phyloP scores from a whole-genome alignment of 129 eudicot species.

The Lactuca saligna region DNA sequence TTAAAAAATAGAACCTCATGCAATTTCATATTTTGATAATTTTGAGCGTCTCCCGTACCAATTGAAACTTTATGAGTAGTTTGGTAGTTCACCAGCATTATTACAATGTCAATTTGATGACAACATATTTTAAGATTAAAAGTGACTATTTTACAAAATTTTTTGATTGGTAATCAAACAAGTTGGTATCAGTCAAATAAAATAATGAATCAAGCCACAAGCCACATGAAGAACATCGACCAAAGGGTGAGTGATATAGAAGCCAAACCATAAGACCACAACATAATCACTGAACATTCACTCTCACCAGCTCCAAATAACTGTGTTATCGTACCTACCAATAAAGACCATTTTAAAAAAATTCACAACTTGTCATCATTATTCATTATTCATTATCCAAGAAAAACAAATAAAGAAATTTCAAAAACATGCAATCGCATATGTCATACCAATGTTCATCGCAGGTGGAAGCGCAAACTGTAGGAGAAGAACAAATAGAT shows the following conservation, averaged over 20 bases:
- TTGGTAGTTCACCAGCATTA: no score
- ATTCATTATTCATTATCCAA: no score
- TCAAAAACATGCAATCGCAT: neutral
- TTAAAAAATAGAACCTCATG: no score
- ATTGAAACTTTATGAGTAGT: no score
- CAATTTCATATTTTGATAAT: no score
- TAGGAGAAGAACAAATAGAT: conserved; percentile 66
- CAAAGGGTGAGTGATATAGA: conserved; percentile 53
- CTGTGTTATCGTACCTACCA: conserved; percentile 45
- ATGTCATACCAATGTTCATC: conserved; percentile 64
- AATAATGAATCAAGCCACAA: conserved; percentile 31
- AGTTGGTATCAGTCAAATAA: neutral
- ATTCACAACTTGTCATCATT: neutral
- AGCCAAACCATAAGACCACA: conserved; percentile 50
- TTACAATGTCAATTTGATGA: no score
- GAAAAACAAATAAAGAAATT: neutral
- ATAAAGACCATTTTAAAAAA: neutral
- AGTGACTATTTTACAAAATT: no score
- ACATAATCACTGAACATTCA: conserved; percentile 61
- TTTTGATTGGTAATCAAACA: neutral
- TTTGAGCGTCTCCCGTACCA: no score
- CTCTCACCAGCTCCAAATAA: conserved; percentile 57
- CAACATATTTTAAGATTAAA: no score
- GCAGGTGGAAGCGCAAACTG: conserved; percentile 86
- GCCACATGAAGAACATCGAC: conserved; percentile 58